Percentiles rank a stretch among this genome's conserved stretches.
These are phyloP conservation scores for Plenodomus tracheiphilus DNA, from an alignment of 2,329 filamentous ascomycete genomes.

Conservation along the genomic window DNA sequence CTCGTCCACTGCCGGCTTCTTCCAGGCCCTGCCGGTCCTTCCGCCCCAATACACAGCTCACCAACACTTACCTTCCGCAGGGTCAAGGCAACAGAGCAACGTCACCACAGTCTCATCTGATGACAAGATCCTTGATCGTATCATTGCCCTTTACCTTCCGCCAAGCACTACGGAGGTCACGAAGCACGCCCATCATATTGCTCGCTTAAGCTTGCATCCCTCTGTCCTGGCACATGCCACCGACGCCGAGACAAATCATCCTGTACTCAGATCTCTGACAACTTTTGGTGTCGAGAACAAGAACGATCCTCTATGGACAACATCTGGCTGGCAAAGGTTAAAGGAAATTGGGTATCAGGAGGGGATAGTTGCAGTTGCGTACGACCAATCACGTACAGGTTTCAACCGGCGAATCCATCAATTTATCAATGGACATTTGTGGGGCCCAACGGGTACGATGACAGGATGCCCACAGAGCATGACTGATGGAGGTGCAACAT, in stretches of 20 bases:
- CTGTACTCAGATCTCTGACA: conserved; percentile 63
- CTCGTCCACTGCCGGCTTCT: conserved; percentile 37
- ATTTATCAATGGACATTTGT: conserved; percentile 63
- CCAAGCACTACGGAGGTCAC: conserved; percentile 10
- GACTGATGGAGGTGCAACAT: conserved; percentile 61
- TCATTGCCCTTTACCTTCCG: conserved; percentile 31
- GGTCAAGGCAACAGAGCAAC: background rate
- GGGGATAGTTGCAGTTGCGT: conserved; percentile 64
- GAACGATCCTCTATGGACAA: conserved; percentile 63
- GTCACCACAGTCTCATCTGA: conserved; percentile 11
- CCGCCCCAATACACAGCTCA: conserved; percentile 30
- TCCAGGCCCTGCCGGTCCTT: conserved; percentile 30
- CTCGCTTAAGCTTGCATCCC: conserved; percentile 24
- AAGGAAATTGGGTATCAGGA: conserved; percentile 62
- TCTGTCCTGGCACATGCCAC: conserved; percentile 46
- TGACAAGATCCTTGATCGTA: conserved; percentile 25
- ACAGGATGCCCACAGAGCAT: conserved; percentile 69
- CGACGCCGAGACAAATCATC: conserved; percentile 68
- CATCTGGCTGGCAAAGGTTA: conserved; percentile 67
- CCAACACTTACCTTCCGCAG: background rate
- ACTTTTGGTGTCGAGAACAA: conserved; percentile 60
- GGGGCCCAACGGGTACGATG: conserved; percentile 62
- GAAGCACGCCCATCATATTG: conserved; percentile 21
- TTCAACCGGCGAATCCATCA: conserved; percentile 63
- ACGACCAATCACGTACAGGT: conserved; percentile 56